Conservation (phyloP, 805 yeast genomes). For the Jamesozyma lodderae region DNA sequence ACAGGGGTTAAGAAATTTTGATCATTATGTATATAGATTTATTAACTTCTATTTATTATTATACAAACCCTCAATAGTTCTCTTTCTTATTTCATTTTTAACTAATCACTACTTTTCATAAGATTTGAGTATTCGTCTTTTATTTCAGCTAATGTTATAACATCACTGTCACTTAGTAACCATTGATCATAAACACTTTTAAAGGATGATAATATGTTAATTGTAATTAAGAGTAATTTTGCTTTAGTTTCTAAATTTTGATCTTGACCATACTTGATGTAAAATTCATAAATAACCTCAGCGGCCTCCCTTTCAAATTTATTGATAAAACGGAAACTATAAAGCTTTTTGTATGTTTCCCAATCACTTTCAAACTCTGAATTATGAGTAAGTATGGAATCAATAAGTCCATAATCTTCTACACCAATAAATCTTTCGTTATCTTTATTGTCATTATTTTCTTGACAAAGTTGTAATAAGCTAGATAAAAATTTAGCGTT, state of each 20-base stretch:
- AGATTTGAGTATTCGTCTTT: constrained; percentile 11
- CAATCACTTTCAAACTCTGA: constrained; percentile 10
- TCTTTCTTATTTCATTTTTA: too few relatives aligned
- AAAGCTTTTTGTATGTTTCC: constrained; percentile 19
- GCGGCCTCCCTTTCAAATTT: constrained; percentile 26
- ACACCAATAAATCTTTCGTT: constrained; percentile 10
- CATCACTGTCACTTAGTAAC: constrained; percentile 23
- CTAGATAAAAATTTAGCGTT: constrained; percentile 19
- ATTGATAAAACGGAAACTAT: constrained; percentile 23
- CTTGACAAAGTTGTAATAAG: constrained; percentile 14
- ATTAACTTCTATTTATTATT: background rate
- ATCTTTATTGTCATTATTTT: background rate
- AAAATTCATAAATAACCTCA: constrained; percentile 20
- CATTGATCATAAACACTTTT: constrained; percentile 22
- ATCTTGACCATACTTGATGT: constrained; percentile 3
- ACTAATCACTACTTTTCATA: constrained; percentile 1
- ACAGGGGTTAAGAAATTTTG: constrained; percentile 37
- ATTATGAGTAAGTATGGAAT: constrained; percentile 14
- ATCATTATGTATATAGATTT: background rate
- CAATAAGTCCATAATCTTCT: constrained; percentile 22
- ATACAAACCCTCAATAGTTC: background rate
- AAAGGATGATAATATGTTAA: constrained; percentile 24
- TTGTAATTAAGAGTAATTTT: constrained; percentile 19
- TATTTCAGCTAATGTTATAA: constrained; percentile 24
- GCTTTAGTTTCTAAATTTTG: constrained; percentile 8